Conservation (phyloP, 1,139 yeast species). For the Zygosaccharomyces pseudobailii region DNA sequence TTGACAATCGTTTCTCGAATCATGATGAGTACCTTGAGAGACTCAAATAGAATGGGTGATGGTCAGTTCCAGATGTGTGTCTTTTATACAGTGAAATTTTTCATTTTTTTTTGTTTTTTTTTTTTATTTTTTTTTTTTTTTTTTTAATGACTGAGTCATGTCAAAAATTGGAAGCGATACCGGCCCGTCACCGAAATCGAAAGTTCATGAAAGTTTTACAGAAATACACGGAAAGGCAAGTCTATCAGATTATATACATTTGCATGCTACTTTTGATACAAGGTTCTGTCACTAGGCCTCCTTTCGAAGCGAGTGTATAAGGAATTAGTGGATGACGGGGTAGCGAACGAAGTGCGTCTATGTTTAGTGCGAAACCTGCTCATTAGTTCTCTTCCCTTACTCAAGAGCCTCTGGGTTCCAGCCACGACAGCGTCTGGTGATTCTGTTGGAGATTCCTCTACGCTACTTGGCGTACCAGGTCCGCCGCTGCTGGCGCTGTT, state of each 20-base stretch:
- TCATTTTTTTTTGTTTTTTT: neutral
- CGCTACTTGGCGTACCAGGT: conserved; percentile 3
- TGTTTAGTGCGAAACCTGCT: conserved; percentile 8
- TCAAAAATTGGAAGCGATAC: conserved; percentile 1
- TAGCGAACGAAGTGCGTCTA: conserved; percentile 4
- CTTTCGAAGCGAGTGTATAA: conserved; percentile 2
- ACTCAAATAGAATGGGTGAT: neutral
- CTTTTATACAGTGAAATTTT: neutral
- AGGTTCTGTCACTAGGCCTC: conserved; percentile 4
- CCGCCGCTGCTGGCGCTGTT: conserved; percentile 2
- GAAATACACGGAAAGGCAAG: neutral
- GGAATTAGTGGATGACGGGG: conserved; percentile 7
- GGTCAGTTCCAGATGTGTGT: neutral
- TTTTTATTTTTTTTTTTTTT: neutral
- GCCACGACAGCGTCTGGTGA: conserved; percentile 1
- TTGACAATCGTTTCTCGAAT: conserved; percentile 13
- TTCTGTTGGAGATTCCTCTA: neutral
- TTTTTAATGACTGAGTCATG: conserved; percentile 6
- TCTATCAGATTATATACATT: neutral
- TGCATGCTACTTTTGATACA: neutral
- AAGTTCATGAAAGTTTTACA: neutral
- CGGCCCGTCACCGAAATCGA: conserved; percentile 1
- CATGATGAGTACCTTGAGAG: neutral
- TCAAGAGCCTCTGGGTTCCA: conserved; percentile 8
- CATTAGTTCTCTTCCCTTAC: conserved; percentile 10